These are phyloP conservation scores for Bacterosira constricta DNA, from an alignment of 108 stramenopile genomes.

Conservation along the genomic window DNA sequence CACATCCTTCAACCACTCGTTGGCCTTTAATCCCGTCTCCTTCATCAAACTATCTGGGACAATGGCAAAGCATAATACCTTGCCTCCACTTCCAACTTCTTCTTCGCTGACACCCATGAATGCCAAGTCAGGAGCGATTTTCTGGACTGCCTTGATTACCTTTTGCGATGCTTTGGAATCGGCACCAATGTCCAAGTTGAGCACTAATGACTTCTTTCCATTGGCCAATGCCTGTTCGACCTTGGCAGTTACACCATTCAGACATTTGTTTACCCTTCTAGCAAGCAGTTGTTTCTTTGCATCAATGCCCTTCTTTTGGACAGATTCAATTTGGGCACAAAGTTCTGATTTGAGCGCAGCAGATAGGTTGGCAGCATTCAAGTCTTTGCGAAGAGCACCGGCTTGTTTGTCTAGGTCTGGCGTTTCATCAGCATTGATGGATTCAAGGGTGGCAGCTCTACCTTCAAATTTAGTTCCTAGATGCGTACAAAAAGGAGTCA, in stretches of 20 bases:
- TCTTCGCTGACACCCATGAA: constrained; percentile 88
- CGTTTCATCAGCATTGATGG: constrained; percentile 45
- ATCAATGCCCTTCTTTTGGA: constrained; percentile 86
- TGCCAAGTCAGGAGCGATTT: constrained; percentile 78
- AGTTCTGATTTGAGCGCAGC: constrained; percentile 85
- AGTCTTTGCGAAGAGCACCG: constrained; percentile 79
- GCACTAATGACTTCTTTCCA: constrained; percentile 52
- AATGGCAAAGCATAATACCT: constrained; percentile 78
- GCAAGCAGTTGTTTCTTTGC: constrained; percentile 83
- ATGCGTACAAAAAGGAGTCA: neutral
- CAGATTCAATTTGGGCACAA: constrained; percentile 72
- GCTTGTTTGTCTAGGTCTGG: constrained; percentile 78
- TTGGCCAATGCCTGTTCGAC: constrained; percentile 61
- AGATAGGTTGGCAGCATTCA: constrained; percentile 75
- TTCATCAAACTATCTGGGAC: constrained; percentile 68
- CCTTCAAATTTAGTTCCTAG: constrained; percentile 47
- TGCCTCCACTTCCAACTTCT: constrained; percentile 81
- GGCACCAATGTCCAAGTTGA: constrained; percentile 89
- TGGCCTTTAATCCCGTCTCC: constrained; percentile 74
- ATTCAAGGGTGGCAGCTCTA: constrained; percentile 58
- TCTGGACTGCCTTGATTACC: constrained; percentile 87
- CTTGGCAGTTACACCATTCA: constrained; percentile 63
- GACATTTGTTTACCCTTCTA: constrained; percentile 56
- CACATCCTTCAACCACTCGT: constrained; percentile 79
- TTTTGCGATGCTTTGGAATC: constrained; percentile 94